Conservation (phyloP, 192 early-diverging fungal genomes). For the Gonapodya prolifera region DNA sequence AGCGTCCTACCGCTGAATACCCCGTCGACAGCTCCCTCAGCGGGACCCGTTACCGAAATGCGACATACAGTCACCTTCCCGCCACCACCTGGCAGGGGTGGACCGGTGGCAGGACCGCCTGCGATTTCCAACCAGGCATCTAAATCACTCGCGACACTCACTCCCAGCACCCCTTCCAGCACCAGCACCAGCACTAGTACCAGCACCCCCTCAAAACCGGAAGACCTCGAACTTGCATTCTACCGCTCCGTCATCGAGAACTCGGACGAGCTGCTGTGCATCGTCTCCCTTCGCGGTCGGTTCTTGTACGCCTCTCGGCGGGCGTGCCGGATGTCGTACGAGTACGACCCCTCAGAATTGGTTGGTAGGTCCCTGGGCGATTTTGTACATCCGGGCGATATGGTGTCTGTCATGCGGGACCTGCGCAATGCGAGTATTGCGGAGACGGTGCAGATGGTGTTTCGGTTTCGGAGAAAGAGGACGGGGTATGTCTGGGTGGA, state of each 20-base stretch:
- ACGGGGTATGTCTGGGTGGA: conserved; percentile 55
- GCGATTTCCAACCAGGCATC: too few species aligned
- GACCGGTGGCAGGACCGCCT: too few species aligned
- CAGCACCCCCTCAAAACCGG: too few species aligned
- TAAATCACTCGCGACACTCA: too few species aligned
- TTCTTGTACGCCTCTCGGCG: conserved; percentile 47
- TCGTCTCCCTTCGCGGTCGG: conserved; percentile 49
- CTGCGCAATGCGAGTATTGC: conserved; percentile 32
- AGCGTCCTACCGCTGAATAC: too few species aligned
- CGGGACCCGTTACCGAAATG: too few species aligned
- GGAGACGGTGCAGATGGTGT: conserved; percentile 40
- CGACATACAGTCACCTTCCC: too few species aligned
- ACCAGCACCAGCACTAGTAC: too few species aligned
- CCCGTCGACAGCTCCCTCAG: too few species aligned
- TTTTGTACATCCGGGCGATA: conserved; percentile 52
- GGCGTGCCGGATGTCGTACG: conserved; percentile 27
- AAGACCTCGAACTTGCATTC: background rate
- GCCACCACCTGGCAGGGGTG: too few species aligned
- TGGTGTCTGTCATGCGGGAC: conserved; percentile 54
- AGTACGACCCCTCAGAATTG: conserved; percentile 39
- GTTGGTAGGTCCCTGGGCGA: conserved; percentile 39
- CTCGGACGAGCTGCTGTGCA: conserved; percentile 47
- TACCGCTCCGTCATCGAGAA: conserved; percentile 24
- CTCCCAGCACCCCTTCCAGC: too few species aligned
- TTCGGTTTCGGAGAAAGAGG: conserved; percentile 40